phyloP scores from a whole-genome alignment of 2,329 filamentous ascomycete genomes.

The Alternaria sp. region DNA sequence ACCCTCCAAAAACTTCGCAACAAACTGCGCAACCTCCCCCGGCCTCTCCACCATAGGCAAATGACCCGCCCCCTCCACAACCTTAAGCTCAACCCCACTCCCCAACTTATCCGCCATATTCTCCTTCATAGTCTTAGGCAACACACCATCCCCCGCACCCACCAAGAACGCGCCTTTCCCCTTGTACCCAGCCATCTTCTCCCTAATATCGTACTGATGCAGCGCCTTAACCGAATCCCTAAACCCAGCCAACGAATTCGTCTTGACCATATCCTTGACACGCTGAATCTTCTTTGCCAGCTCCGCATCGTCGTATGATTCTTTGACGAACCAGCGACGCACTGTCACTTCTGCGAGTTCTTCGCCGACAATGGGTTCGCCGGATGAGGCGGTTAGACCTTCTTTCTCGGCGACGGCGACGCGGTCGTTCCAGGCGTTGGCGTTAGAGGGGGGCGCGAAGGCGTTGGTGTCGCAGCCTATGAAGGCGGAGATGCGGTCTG shows the following conservation, averaged over 20 bases:
- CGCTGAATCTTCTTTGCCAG: slow-evolving; percentile 59
- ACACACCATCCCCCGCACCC: slow-evolving; percentile 73
- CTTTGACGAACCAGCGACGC: slow-evolving; percentile 73
- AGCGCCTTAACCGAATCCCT: slow-evolving; percentile 71
- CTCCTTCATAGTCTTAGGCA: slow-evolving; percentile 80
- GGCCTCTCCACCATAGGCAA: slow-evolving; percentile 84
- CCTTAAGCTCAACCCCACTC: slow-evolving; percentile 62
- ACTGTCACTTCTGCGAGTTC: slow-evolving; percentile 74
- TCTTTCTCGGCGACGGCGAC: slow-evolving; percentile 70
- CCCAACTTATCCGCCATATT: slow-evolving; percentile 61
- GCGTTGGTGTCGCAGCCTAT: slow-evolving; percentile 82
- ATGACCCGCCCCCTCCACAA: slow-evolving; percentile 76
- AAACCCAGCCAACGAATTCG: slow-evolving; percentile 75
- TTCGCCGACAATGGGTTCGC: slow-evolving; percentile 64
- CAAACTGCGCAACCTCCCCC: slow-evolving; percentile 68
- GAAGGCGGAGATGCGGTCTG: slow-evolving; percentile 64
- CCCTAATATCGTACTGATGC: slow-evolving; percentile 72
- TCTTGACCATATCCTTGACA: slow-evolving; percentile 72
- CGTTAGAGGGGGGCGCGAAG: slow-evolving; percentile 74
- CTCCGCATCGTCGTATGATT: slow-evolving; percentile 62
- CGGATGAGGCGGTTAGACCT: slow-evolving; percentile 41
- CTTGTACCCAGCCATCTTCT: slow-evolving; percentile 59
- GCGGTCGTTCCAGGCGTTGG: slow-evolving; percentile 79
- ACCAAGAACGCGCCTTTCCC: slow-evolving; percentile 73
- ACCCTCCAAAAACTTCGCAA: slow-evolving; percentile 59